A percentile compares a stretch with the other conserved stretches of the same genome.
These are phyloP conservation scores for Phytophthora multivora DNA, from an alignment of 352 stramenopile species.

Conservation along the genomic window DNA sequence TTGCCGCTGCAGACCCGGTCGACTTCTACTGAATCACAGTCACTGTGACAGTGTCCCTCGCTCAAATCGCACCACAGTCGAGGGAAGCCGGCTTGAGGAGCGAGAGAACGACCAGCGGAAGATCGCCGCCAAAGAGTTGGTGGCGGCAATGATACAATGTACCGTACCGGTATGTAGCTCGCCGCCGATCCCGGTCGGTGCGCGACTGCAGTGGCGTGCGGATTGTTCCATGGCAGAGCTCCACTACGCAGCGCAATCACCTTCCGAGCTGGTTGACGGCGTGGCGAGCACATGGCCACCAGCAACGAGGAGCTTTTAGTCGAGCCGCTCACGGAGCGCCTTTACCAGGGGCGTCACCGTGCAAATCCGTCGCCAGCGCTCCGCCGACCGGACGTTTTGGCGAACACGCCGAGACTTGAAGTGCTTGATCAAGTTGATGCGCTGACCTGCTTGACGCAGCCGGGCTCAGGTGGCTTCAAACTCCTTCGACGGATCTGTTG, in stretches of 20 bases:
- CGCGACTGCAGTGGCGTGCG: conserved; percentile 10
- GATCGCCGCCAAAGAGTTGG: neutral
- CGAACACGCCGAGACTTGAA: conserved; percentile 21
- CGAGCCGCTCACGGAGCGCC: conserved; percentile 5
- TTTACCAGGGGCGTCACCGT: conserved; percentile 19
- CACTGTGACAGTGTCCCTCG: conserved; percentile 11
- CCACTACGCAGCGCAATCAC: neutral
- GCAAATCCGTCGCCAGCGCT: conserved; percentile 25
- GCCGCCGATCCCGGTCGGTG: conserved; percentile 20
- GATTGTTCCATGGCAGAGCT: conserved; percentile 16
- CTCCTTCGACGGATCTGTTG: conserved; percentile 9
- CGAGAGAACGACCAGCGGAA: conserved; percentile 28
- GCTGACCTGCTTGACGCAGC: conserved; percentile 31
- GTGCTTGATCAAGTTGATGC: conserved; percentile 29
- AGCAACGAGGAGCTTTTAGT: conserved; percentile 23
- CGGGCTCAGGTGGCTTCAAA: conserved; percentile 34
- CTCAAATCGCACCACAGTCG: conserved; percentile 22
- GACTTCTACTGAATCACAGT: conserved; percentile 24
- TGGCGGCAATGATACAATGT: too few species aligned
- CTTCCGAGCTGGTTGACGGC: neutral
- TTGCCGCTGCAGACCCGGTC: neutral
- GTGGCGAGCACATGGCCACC: conserved; percentile 1
- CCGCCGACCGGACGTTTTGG: conserved; percentile 15
- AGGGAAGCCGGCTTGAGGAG: conserved; percentile 38
- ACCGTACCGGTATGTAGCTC: neutral